Conservation (phyloP, 164 flowering plant genomes). For the Chimonanthus praecox region DNA sequence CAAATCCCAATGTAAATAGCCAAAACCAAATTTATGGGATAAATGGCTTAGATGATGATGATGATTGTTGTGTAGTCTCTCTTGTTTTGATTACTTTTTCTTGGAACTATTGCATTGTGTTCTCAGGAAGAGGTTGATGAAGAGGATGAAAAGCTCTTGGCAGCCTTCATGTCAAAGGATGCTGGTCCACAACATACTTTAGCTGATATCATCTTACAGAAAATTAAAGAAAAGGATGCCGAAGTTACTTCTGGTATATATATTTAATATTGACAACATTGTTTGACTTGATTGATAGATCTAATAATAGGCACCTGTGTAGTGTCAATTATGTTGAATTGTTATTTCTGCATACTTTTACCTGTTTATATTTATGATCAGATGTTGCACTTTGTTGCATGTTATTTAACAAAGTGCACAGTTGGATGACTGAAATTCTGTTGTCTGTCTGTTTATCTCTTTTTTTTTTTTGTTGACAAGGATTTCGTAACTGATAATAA, state of each 20-base stretch:
- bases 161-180: conserved; percentile 59
- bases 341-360: neutral
- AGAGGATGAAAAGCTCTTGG: conserved; percentile 70
- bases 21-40: neutral
- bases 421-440: neutral
- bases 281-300: neutral
- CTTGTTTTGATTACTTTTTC: neutral
- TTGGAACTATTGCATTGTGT: neutral
- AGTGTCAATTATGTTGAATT: no score
- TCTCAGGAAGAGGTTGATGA: conserved; percentile 65
- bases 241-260: conserved; percentile 48
- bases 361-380: neutral
- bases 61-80: neutral
- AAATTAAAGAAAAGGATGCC: conserved; percentile 60
- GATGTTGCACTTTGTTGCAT: neutral
- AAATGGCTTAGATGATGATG: neutral
- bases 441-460: no score
- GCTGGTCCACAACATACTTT: conserved; percentile 54
- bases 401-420: neutral
- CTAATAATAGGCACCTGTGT: no score
- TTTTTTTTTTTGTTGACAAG: neutral
- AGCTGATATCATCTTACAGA: conserved; percentile 62
- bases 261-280: no score
- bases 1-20: no score
- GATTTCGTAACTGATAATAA: no score